Evolutionary conservation across 1,284 basidiomycete species (phyloP).

Genomic region (Sutorius eximius): DNA sequence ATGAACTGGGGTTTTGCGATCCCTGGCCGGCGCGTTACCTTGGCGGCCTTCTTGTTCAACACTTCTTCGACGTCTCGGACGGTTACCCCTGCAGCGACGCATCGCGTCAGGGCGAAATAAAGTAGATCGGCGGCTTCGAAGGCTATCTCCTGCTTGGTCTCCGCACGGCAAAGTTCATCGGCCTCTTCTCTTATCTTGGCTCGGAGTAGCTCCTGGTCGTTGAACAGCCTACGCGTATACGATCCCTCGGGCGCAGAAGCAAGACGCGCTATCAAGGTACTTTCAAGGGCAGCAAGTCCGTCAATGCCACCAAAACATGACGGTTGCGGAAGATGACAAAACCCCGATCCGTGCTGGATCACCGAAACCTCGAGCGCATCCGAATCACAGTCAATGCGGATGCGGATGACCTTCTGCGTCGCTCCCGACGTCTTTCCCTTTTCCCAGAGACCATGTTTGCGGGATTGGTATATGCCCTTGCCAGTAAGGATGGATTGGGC

Average conservation of each 20-base stretch:
- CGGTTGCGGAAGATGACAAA: conserved; percentile 87
- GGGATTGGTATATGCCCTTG: conserved; percentile 94
- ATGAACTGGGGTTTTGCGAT: conserved; percentile 92
- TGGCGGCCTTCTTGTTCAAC: conserved; percentile 85
- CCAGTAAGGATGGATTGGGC: conserved; percentile 86
- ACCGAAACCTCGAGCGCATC: conserved; percentile 94
- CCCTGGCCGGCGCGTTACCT: conserved; percentile 86
- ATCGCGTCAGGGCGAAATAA: conserved; percentile 92
- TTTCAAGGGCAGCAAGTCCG: conserved; percentile 84
- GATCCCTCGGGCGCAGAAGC: conserved; percentile 83
- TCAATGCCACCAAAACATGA: conserved; percentile 85
- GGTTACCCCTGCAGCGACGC: conserved; percentile 81
- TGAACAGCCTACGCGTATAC: conserved; percentile 90
- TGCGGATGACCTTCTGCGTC: conserved; percentile 83
- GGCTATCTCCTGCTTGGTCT: conserved; percentile 82
- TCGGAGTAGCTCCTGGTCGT: conserved; percentile 76
- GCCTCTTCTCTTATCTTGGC: conserved; percentile 99
- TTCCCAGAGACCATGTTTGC: conserved; percentile 94
- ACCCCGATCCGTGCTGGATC: conserved; percentile 86
- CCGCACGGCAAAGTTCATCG: conserved; percentile 89
- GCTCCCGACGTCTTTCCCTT: conserved; percentile 97
- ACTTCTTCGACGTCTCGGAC: conserved; percentile 86
- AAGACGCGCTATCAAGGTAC: conserved; percentile 74
- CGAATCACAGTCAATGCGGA: conserved; percentile 90
- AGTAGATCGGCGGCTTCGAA: conserved; percentile 96